Conservation (phyloP, 176 grass and related monocot genomes). For the Carex littledalei region DNA sequence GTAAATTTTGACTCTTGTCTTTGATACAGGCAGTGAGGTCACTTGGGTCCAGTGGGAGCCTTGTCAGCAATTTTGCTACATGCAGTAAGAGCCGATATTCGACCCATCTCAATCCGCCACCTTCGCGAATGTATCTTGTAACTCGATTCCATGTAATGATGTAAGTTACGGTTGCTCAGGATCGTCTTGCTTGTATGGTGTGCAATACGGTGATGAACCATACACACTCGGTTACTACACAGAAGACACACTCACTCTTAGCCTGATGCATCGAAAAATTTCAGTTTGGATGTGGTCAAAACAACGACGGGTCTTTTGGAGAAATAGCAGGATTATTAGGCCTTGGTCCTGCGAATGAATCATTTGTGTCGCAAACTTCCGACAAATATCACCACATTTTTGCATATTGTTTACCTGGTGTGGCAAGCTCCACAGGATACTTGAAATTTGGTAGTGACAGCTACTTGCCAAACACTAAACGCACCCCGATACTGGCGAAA, state of each 20-base stretch:
- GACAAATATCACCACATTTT: constrained; percentile 10
- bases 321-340: constrained; percentile 34
- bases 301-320: neutral
- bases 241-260: constrained; percentile 19
- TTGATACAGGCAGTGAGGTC: constrained; percentile 34
- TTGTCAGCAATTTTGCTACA: constrained; percentile 19
- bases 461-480: neutral
- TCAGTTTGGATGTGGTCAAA: constrained; percentile 35
- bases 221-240: neutral
- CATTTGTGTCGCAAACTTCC: constrained; percentile 30
- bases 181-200: constrained; percentile 7
- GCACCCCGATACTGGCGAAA: constrained; percentile 13
- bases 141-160: neutral
- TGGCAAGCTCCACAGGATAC: constrained; percentile 29
- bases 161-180: neutral
- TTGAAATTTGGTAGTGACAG: constrained; percentile 18
- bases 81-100: constrained; percentile 26
- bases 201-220: constrained; percentile 26
- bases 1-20: neutral
- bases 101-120: constrained; percentile 28
- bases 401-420: constrained; percentile 40
- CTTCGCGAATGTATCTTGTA: constrained; percentile 28
- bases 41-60: constrained; percentile 24
- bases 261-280: constrained; percentile 15
- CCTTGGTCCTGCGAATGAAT: constrained; percentile 22